Base-by-base conservation (phyloP, 306 rosid genomes). In the Cicer judaicum region DNA sequence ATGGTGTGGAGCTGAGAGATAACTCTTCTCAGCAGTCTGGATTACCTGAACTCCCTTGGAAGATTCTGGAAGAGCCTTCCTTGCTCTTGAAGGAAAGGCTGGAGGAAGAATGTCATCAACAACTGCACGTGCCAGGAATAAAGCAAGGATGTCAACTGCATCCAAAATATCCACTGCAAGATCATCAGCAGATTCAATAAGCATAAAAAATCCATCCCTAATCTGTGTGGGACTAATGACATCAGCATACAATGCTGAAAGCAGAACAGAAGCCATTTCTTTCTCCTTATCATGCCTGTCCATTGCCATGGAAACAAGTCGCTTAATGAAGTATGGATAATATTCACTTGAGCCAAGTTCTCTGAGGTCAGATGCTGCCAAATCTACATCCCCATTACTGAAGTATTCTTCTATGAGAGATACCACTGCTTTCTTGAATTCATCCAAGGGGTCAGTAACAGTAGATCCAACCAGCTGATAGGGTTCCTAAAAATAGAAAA, bases 1-100 rank as follows among this genome's bases (percentile, higher is more conserved):
- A 79, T 94, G 99, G 84, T 94, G 99, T 1, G 99, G 99, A 72
- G 99, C 99, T 21, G 99, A 94, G 71, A 94, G 97, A 84, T 92
- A 92, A 78, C 96, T 90, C 88, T 93, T 93, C 82, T 91, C 97
- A 14, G 98, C 96, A 15, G 88, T 90, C 74, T 87, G 90, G 64
- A 91, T 85, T 21, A 70, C 96, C 84, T 88, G 96, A 89, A 71
- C 77, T 39, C 99, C 99, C 82, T 92, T 94, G 46, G 99, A 94
- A 70, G 91, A 85, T 76, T 90, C 96, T 19, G 89, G 88, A 78
- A 94, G 93, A 61, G 96, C 95, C 78, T 87, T 94, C 86, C 62
- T 86, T 29, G 96, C 99, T 86, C 97, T 83, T 40, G 89, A 65
- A 52, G 89, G 89, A 74, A 92, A 94, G 64, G 99, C 99, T 3